phyloP scores from a whole-genome alignment of 192 early-diverging fungal species.

The Coemansia sp. region DNA sequence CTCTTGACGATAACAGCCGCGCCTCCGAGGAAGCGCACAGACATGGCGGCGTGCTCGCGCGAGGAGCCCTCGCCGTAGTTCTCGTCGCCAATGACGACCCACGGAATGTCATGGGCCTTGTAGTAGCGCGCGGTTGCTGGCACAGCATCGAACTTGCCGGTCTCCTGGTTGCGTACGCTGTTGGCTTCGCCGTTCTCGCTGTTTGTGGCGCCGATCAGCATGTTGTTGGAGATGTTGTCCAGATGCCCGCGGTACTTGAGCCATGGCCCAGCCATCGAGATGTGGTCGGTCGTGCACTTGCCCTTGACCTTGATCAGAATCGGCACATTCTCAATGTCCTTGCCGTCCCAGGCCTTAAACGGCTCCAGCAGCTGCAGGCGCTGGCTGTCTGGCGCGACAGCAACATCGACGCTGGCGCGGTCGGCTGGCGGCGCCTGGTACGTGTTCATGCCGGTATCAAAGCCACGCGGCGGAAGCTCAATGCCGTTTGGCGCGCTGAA shows the following conservation, averaged over 20 bases:
- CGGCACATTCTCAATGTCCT: conserved; percentile 78
- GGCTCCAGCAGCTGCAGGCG: conserved; percentile 90
- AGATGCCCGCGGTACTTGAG: conserved; percentile 97
- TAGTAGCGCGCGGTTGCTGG: conserved; percentile 93
- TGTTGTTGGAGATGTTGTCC: conserved; percentile 99
- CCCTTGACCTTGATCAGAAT: conserved; percentile 96
- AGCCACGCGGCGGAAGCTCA: conserved; percentile 90
- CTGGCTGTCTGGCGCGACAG: conserved; percentile 81
- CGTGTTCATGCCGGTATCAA: conserved; percentile 91
- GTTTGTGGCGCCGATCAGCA: conserved; percentile 97
- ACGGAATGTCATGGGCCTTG: conserved; percentile 83
- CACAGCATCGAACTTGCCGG: conserved; percentile 83
- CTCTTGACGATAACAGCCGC: conserved; percentile 92
- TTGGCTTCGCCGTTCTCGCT: conserved; percentile 81
- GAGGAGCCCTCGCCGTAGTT: conserved; percentile 99
- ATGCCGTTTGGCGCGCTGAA: conserved; percentile 81
- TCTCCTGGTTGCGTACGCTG: conserved; percentile 71
- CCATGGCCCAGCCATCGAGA: conserved; percentile 91
- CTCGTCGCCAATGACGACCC: conserved; percentile 98
- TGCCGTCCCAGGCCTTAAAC: conserved; percentile 88
- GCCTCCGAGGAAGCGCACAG: conserved; percentile 94
- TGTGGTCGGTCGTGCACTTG: conserved; percentile 99
- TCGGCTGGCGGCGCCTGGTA: conserved; percentile 93
- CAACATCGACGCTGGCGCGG: conserved; percentile 72
- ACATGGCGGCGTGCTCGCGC: conserved; percentile 97